Evolutionary conservation across 352 stramenopile genomes (phyloP).

Genomic region (Phytophthora citrophthora): DNA sequence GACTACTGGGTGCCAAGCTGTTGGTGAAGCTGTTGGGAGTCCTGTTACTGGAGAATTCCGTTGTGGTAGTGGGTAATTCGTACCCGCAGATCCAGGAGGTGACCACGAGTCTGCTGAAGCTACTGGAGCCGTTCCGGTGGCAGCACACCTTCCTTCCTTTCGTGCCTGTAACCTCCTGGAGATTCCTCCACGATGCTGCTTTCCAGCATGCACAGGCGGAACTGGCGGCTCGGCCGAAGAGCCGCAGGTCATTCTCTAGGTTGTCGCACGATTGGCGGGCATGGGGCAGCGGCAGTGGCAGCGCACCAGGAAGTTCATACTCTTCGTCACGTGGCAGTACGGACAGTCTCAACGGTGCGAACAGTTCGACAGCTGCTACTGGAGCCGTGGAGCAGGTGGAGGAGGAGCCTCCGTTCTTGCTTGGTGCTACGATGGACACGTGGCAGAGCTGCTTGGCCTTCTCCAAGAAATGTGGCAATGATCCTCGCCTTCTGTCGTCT

Average conservation of each 20-base stretch:
- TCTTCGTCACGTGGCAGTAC: constrained; percentile 38
- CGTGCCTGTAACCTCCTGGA: constrained; percentile 73
- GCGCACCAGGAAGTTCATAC: constrained; percentile 14
- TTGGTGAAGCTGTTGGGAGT: constrained; percentile 75
- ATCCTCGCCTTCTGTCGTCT: constrained; percentile 58
- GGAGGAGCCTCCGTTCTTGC: constrained; percentile 69
- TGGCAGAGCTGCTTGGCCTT: constrained; percentile 70
- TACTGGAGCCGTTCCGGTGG: constrained; percentile 84
- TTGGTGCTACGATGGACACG: constrained; percentile 70
- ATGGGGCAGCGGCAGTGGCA: constrained; percentile 51
- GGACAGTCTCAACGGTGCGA: constrained; percentile 27
- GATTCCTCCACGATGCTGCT: constrained; percentile 69
- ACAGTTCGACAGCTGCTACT: constrained; percentile 8
- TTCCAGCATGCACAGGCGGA: constrained; percentile 64
- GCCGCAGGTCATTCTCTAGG: constrained; percentile 60
- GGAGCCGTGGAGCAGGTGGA: constrained; percentile 10
- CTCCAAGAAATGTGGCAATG: constrained; percentile 50
- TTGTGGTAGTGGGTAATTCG: constrained; percentile 78
- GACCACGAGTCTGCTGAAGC: constrained; percentile 65
- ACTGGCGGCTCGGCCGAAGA: constrained; percentile 56
- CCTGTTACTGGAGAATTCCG: constrained; percentile 73
- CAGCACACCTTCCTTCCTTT: constrained; percentile 83
- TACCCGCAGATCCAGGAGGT: constrained; percentile 83
- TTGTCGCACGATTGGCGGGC: constrained; percentile 67
- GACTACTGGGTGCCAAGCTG: constrained; percentile 70